Evolutionary conservation across 345 rosid genomes (phyloP), one percentile per base, ranked within the genome.

Genomic region (Salix udensis): DNA sequence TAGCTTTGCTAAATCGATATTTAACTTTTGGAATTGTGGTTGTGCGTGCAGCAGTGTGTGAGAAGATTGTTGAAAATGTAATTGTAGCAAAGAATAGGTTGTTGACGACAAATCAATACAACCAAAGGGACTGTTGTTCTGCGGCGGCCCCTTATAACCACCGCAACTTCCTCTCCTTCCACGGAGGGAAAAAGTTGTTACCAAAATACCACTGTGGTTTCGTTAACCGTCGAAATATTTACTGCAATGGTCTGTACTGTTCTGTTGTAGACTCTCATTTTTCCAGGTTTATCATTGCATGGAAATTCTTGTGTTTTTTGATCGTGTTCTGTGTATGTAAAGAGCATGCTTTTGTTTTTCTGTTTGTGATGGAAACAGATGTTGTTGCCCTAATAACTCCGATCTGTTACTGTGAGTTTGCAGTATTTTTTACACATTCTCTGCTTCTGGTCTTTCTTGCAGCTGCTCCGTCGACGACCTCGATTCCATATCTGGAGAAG

Each of bases 21-120:
- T 42, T 42, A 42, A 10, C 13, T 42, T 42, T 11, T 42, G 14
- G 46, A 42, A 42, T 42, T 42, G 46, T 42, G 46, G 44, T 42
- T 42, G 46, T 42, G 46, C 12, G 46, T 42, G 46, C 46, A 88
- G 96, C 91, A 84, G 80, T 81, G 87, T 87, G 94, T 82, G 93
- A 91, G 88, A 92, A 87, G 89, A 81, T 91, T 85, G 85, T 87
- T 19, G 94, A 89, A 90, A 94, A 94, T 88, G 87, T 87, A 81
- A 83, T 84, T 81, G 81, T 90, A 92, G 90, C 92, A 83, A 84
- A 88, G 85, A 89, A 83, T 93, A 91, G 91, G 88, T 88, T 83
- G 88, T 86, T 79, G 72, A 86, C 83, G 85, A 86, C 87, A 86
- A 42, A 42, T 42, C 46, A 42, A 42, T 89, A 67, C 82, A 81